Percentiles rank a stretch among this genome's conserved stretches.
These are phyloP conservation scores for Colletotrichum tofieldiae DNA, from an alignment of 2,329 filamentous ascomycete species.

Conservation along the genomic window DNA sequence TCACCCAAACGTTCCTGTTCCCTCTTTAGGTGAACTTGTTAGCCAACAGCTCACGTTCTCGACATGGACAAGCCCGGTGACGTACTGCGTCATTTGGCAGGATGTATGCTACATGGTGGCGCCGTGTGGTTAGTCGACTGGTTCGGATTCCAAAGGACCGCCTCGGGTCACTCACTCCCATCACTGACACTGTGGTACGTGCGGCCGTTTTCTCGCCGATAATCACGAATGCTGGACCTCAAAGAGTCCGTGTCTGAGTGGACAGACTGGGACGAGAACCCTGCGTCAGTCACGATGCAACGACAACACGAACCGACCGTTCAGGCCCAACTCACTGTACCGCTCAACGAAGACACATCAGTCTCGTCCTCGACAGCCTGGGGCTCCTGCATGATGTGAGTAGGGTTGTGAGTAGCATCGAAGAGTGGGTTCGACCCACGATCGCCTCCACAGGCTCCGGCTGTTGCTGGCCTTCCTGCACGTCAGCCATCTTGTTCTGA, in stretches of 20 bases:
- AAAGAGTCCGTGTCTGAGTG: constrained; percentile 25
- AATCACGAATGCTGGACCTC: constrained; percentile 33
- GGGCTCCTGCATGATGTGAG: constrained; percentile 4
- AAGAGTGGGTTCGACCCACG: not conserved
- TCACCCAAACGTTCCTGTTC: constrained; percentile 46
- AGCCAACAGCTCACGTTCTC: not conserved
- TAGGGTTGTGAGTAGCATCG: no score
- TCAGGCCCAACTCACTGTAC: not conserved
- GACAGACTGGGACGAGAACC: not conserved
- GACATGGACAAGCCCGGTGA: not conserved
- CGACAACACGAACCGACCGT: not conserved
- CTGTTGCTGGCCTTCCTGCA: not conserved
- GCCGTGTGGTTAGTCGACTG: not conserved
- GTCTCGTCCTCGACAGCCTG: not conserved
- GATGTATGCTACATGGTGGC: constrained; percentile 45
- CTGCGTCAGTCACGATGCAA: not conserved
- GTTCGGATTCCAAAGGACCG: not conserved
- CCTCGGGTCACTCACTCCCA: constrained; percentile 44
- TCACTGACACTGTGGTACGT: constrained; percentile 45
- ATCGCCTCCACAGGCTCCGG: not conserved
- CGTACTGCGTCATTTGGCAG: constrained; percentile 48
- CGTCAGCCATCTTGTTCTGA: not conserved
- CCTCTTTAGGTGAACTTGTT: constrained; percentile 40
- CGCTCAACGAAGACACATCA: not conserved
- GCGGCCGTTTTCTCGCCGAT: constrained; percentile 38